Conservation (phyloP, 768 basidiomycete genomes). For the Tubosaeta brunneosetosa region DNA sequence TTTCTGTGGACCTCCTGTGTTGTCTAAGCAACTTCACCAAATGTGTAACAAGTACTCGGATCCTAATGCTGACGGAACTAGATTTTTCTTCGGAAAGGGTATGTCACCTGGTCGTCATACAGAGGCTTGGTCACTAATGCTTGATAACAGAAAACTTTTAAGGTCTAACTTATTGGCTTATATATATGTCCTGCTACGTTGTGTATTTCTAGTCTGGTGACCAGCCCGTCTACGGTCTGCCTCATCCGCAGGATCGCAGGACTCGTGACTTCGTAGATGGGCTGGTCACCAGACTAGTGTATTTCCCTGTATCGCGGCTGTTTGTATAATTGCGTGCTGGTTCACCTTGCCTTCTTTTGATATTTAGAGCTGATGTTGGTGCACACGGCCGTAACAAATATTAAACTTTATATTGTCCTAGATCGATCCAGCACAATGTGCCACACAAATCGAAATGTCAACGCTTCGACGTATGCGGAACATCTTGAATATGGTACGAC, state of each 20-base stretch:
- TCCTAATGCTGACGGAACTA: conserved; percentile 62
- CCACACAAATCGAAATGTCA: too few species aligned
- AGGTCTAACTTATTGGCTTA: neutral
- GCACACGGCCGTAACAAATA: neutral
- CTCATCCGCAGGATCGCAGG: too few species aligned
- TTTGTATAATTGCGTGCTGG: conserved; percentile 20
- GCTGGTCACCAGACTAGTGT: too few species aligned
- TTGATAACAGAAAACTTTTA: conserved; percentile 22
- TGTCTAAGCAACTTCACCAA: conserved; percentile 68
- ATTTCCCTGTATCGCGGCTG: neutral
- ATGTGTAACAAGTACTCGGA: conserved; percentile 85
- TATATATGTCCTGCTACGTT: neutral
- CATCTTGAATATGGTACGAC: neutral
- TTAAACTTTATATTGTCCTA: neutral
- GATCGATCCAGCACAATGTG: too few species aligned
- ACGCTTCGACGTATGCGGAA: too few species aligned
- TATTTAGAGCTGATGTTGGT: neutral
- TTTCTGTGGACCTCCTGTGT: conserved; percentile 79
- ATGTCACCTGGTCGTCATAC: conserved; percentile 17
- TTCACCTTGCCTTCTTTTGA: too few species aligned
- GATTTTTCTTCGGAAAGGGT: conserved; percentile 93
- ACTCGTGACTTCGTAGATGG: too few species aligned
- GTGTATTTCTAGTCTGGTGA: too few species aligned
- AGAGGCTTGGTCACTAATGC: conserved; percentile 2
- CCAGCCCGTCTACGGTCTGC: too few species aligned